A percentile compares a stretch with the other conserved stretches of the same genome.
Conservation (phyloP, 2,329 filamentous ascomycete species). For the Aotearoamyces nothofagi region DNA sequence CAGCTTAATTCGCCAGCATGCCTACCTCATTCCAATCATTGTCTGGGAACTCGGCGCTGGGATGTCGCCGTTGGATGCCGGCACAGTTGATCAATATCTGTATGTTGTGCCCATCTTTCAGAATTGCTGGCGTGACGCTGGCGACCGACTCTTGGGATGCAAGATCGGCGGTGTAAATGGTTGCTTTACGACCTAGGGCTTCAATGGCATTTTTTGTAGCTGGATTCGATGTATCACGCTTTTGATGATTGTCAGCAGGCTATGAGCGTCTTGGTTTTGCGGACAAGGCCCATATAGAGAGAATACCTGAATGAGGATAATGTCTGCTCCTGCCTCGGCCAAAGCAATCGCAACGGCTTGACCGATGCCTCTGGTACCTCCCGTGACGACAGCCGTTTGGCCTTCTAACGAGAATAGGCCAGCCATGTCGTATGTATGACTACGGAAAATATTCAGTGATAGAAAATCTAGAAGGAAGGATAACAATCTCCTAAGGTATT, state of each 20-base stretch:
- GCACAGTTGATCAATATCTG: slow-evolving; percentile 77
- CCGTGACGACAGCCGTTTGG: slow-evolving; percentile 23
- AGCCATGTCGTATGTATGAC: no score
- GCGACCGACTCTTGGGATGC: slow-evolving; percentile 42
- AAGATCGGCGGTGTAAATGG: slow-evolving; percentile 58
- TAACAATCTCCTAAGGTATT: no score
- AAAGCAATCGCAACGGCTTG: slow-evolving; percentile 22
- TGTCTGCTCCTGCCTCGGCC: slow-evolving; percentile 23
- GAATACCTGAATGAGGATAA: slow-evolving; percentile 23
- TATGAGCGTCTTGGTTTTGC: no score
- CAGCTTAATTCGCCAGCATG: slow-evolving; percentile 1
- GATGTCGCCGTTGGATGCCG: slow-evolving; percentile 69
- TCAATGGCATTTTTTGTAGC: slow-evolving; percentile 46
- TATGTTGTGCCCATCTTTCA: slow-evolving; percentile 48
- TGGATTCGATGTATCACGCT: slow-evolving; percentile 16
- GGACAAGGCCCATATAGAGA: no score
- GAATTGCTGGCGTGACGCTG: slow-evolving; percentile 41
- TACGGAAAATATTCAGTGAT: no score
- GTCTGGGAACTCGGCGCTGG: slow-evolving; percentile 60
- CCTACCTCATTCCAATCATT: slow-evolving; percentile 57
- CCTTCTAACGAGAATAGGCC: slow-evolving; percentile 20
- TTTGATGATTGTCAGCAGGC: background rate
- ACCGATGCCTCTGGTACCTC: slow-evolving; percentile 23
- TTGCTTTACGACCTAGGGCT: slow-evolving; percentile 47
- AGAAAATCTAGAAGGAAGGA: no score